Conservation (phyloP, 2,329 filamentous ascomycete genomes). For the Alternaria atra region DNA sequence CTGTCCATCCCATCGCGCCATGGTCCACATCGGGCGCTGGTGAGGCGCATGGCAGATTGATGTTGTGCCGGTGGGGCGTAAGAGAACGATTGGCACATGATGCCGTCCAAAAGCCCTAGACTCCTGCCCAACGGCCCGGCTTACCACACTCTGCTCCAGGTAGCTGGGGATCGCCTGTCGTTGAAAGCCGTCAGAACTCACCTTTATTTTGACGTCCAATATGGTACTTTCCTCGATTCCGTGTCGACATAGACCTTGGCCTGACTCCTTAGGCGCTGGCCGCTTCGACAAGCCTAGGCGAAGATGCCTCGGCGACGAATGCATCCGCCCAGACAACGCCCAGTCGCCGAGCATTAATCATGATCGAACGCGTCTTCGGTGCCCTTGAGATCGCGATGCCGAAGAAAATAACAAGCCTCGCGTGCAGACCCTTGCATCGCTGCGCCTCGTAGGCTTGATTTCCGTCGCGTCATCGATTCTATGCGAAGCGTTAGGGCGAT, state of each 20-base stretch:
- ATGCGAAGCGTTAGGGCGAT: not conserved
- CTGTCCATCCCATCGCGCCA: slow-evolving; percentile 25
- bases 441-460: slow-evolving; percentile 1
- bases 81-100: slow-evolving; percentile 13
- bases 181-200: not conserved
- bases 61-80: slow-evolving; percentile 20
- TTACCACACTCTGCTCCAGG: slow-evolving; percentile 4
- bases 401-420: slow-evolving; percentile 14
- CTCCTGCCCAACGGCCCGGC: slow-evolving; percentile 11
- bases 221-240: not conserved
- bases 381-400: slow-evolving; percentile 11
- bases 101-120: not conserved
- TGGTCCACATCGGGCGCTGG: slow-evolving; percentile 16
- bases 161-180: not conserved
- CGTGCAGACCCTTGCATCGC: slow-evolving; percentile 10
- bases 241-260: not conserved
- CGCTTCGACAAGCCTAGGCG: not conserved
- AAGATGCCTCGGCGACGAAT: slow-evolving; percentile 5
- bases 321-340: slow-evolving; percentile 15
- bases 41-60: slow-evolving; percentile 17
- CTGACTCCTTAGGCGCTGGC: not conserved
- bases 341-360: slow-evolving; percentile 12
- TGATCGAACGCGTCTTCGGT: slow-evolving; percentile 5
- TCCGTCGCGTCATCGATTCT: slow-evolving; percentile 19
- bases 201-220: not conserved